Evolutionary conservation across 2,329 filamentous ascomycete genomes (phyloP).

Genomic region (Scedosporium aurantiacum): DNA sequence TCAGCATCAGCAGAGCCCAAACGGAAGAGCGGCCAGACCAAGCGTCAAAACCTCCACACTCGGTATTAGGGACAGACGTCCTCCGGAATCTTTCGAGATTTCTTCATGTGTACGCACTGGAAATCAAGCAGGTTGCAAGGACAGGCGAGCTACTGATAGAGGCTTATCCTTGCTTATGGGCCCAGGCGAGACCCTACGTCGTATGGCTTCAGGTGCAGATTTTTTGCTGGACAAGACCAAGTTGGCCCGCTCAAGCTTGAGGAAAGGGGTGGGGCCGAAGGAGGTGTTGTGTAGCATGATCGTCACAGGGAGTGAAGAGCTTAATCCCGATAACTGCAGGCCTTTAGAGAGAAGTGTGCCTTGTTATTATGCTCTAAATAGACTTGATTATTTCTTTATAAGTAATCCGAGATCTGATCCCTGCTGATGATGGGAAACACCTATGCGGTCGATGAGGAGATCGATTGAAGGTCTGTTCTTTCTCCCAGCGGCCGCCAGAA

Average conservation of each 20-base stretch:
- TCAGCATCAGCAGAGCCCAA: no score
- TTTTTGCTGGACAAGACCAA: not conserved
- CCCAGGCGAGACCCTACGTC: not conserved
- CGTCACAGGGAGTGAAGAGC: slow-evolving; percentile 3
- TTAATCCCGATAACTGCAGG: not conserved
- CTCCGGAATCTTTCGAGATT: not conserved
- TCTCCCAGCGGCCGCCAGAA: not conserved
- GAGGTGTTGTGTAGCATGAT: slow-evolving; percentile 1
- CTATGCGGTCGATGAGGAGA: not conserved
- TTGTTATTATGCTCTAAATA: not conserved
- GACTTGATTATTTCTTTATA: not conserved
- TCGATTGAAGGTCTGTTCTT: not conserved
- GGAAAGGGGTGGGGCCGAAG: not conserved
- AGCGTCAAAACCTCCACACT: not conserved
- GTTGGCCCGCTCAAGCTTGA: not conserved
- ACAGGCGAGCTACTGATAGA: not conserved
- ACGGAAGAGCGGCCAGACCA: no score
- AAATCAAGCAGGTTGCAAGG: not conserved
- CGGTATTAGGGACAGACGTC: not conserved
- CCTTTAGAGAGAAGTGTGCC: not conserved
- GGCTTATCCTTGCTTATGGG: not conserved
- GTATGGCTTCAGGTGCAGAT: not conserved
- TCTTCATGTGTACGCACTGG: not conserved
- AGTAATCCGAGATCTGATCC: not conserved
- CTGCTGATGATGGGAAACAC: not conserved